Base-by-base conservation (phyloP, 2,329 filamentous ascomycete genomes). In the Myriosclerotinia scirpicola region DNA sequence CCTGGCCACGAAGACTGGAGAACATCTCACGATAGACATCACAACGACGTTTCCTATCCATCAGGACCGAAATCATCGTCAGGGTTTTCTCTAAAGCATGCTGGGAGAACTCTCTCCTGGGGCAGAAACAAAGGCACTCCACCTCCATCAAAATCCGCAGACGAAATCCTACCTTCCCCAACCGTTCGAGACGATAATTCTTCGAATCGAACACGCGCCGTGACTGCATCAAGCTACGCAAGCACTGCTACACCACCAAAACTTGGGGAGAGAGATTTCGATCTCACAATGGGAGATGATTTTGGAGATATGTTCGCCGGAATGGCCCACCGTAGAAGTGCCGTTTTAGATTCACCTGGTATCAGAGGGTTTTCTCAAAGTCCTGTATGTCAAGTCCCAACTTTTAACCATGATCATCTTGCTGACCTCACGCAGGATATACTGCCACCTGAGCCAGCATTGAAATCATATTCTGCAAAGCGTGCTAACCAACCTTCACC, bases 291-390 rank as follows among this genome's bases (percentile, higher is more conserved):
- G 20, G 76, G 75, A 60, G 76, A 76, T 30, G 75, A 76, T 59
- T 77, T 77, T 67, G 72, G 71, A 22, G 74, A 76, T 9, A 77
- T 77, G 75, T 77, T 77, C 68, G 65, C 71, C 20, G 72, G 69
- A 3, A 73, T 75, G 68, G 73, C 67, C 54, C 75, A 76, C 54
- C 69, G 73, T 9, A 73, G 73, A 62, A 76, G 73, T 64, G 64
- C 66, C 11, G 64, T 73, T 12, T 48, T 75, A 63, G 73, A 76
- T 55, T 67, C 68, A 11, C 71, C 73, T 55, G 64, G 66, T 8
- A 68, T 58, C 48, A 73, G 72, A 58, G 69, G 69, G 14, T 68
- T 68, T 55, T 69, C 74, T 14, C 68, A 69, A 46, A 75, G 72
- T 65, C 72, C 74, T 44, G 75, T 76, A 69, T 70, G 74, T 54